Conservation (phyloP, 768 basidiomycete species). For the Auriscalpium orientale region DNA sequence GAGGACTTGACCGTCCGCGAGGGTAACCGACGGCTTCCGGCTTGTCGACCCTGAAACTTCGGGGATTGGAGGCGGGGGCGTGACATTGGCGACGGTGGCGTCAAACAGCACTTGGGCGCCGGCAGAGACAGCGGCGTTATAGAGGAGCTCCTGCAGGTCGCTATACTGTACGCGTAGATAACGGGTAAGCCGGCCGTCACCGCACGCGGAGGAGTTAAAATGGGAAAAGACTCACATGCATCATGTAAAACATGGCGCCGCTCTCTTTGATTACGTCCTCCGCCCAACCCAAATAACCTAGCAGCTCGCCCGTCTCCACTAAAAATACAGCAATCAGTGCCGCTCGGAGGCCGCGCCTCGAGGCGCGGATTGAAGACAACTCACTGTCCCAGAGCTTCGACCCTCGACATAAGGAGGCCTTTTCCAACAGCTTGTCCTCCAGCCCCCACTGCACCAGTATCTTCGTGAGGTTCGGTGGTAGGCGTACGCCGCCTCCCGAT, state of each 20-base stretch:
- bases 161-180: constrained; percentile 3
- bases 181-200: neutral
- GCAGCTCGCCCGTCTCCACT: constrained; percentile 12
- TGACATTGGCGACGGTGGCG: neutral
- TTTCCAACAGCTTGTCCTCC: constrained; percentile 8
- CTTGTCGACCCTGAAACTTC: neutral
- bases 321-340: neutral
- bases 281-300: constrained; percentile 9
- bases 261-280: constrained; percentile 9
- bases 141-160: constrained; percentile 10
- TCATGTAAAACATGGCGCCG: constrained; percentile 9
- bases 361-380: neutral
- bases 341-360: neutral
- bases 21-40: constrained; percentile 3
- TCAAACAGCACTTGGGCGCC: constrained; percentile 11
- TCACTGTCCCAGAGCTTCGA: constrained; percentile 10
- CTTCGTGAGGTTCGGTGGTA: constrained; percentile 12
- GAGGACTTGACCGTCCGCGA: constrained; percentile 10
- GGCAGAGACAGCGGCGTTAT: constrained; percentile 3
- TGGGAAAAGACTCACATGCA: constrained; percentile 9
- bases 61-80: neutral
- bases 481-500: constrained; percentile 6
- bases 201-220: neutral
- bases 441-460: constrained; percentile 14
- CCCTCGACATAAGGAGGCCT: neutral